These are phyloP conservation scores for Pseudozyma thailandica DNA, from an alignment of 1,284 basidiomycete species.

Conservation along the genomic window DNA sequence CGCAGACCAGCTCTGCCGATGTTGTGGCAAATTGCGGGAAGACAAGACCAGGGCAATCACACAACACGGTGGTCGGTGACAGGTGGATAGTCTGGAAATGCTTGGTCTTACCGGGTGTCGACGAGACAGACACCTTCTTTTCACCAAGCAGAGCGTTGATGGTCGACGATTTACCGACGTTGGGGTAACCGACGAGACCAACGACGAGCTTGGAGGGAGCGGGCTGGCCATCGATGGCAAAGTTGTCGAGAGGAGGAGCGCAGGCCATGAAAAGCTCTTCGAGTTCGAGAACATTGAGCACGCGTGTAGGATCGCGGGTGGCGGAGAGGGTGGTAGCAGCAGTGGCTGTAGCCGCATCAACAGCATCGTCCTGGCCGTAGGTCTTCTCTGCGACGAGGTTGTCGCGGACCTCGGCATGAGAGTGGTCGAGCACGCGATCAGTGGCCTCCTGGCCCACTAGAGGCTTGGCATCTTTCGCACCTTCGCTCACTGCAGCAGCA, in stretches of 20 bases:
- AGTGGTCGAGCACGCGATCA: conserved; percentile 30
- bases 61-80: conserved; percentile 86
- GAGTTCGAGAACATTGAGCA: conserved; percentile 87
- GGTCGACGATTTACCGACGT: conserved; percentile 67
- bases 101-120: conserved; percentile 83
- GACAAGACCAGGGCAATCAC: conserved; percentile 97
- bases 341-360: conserved; percentile 66
- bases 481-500: conserved; percentile 34
- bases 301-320: conserved; percentile 77
- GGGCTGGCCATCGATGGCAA: conserved; percentile 46
- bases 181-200: conserved; percentile 77
- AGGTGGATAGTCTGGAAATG: conserved; percentile 98
- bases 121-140: conserved; percentile 67
- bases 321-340: conserved; percentile 47
- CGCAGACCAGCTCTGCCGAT: conserved; percentile 90
- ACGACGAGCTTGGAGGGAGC: conserved; percentile 73
- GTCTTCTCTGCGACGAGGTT: conserved; percentile 36
- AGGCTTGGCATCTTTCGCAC: conserved; percentile 41
- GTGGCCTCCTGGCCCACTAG: conserved; percentile 49
- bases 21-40: conserved; percentile 85
- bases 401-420: conserved; percentile 29
- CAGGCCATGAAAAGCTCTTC: conserved; percentile 83
- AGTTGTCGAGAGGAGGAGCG: conserved; percentile 80
- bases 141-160: conserved; percentile 67
- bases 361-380: conserved; percentile 29